phyloP scores from a whole-genome alignment of 371 early-diverging fungal genomes.

The Mortierella sp. region DNA sequence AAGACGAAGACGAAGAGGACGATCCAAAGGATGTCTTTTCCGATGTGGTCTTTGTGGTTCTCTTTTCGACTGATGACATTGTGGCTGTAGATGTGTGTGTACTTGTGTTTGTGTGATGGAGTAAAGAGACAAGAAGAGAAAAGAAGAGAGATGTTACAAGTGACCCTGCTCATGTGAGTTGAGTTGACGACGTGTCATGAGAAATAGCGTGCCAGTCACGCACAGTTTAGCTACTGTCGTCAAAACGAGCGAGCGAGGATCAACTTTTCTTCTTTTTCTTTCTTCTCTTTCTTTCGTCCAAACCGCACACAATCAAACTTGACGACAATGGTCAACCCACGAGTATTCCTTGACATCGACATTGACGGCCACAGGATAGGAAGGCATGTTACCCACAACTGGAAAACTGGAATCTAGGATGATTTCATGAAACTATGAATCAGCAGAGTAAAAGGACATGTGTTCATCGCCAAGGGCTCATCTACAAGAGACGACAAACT shows the following conservation, averaged over 20 bases:
- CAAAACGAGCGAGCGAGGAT: not conserved
- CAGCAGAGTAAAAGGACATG: not conserved
- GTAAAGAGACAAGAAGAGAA: not conserved
- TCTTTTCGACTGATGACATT: constrained; percentile 9
- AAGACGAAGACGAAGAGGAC: constrained; percentile 11
- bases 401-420: not conserved
- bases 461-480: not conserved
- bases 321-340: constrained; percentile 67
- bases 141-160: not conserved
- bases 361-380: constrained; percentile 67
- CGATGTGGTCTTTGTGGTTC: constrained; percentile 2
- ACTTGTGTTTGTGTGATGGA: not conserved
- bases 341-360: constrained; percentile 79
- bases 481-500: not conserved
- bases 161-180: not conserved
- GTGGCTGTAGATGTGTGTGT: not conserved
- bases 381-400: constrained; percentile 29
- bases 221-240: no score
- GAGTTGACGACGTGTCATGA: not conserved
- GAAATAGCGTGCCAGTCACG: not conserved
- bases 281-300: not conserved
- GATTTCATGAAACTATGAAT: not conserved
- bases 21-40: constrained; percentile 16
- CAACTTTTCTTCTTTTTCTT: no score
- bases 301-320: not conserved